Evolutionary conservation across 768 basidiomycete species (phyloP).

Genomic region (Pulveroboletus sp.): DNA sequence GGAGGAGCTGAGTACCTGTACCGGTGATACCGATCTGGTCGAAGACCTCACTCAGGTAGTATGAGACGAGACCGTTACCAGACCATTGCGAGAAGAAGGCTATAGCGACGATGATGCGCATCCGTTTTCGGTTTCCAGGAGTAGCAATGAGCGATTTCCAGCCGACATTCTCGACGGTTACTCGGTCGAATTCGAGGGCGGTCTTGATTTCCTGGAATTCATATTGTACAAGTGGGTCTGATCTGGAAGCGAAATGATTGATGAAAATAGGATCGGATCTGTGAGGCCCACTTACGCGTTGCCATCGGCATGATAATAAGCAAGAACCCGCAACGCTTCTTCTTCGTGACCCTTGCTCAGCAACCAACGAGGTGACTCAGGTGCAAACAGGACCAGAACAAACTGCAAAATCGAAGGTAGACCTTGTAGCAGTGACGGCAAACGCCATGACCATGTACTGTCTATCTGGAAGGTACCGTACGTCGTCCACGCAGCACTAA

Average conservation of each 20-base stretch:
- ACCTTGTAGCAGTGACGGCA: slow-evolving; percentile 70
- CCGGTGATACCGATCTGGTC: slow-evolving; percentile 60
- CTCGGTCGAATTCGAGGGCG: slow-evolving; percentile 64
- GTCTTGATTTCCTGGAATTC: slow-evolving; percentile 81
- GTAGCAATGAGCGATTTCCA: slow-evolving; percentile 67
- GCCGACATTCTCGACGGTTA: slow-evolving; percentile 52
- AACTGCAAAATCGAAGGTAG: slow-evolving; percentile 67
- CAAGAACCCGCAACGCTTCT: slow-evolving; percentile 64
- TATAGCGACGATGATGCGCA: slow-evolving; percentile 70
- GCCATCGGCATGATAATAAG: slow-evolving; percentile 81
- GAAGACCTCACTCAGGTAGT: slow-evolving; percentile 76
- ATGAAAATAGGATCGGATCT: background rate
- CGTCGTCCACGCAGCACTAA: slow-evolving; percentile 76
- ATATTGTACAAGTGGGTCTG: slow-evolving; percentile 64
- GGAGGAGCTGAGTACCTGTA: slow-evolving; percentile 62
- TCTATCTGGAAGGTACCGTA: slow-evolving; percentile 73
- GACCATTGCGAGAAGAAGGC: slow-evolving; percentile 88
- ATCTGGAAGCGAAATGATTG: slow-evolving; percentile 24
- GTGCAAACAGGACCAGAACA: slow-evolving; percentile 58
- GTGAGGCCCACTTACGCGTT: slow-evolving; percentile 40
- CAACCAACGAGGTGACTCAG: slow-evolving; percentile 84
- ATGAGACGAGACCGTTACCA: slow-evolving; percentile 79
- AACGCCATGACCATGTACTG: slow-evolving; percentile 76
- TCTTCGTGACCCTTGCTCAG: slow-evolving; percentile 68
- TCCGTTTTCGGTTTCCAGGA: slow-evolving; percentile 68